Evolutionary conservation across 495 filamentous ascomycete genomes (phyloP).

Genomic region (Podospora pseudocomata): DNA sequence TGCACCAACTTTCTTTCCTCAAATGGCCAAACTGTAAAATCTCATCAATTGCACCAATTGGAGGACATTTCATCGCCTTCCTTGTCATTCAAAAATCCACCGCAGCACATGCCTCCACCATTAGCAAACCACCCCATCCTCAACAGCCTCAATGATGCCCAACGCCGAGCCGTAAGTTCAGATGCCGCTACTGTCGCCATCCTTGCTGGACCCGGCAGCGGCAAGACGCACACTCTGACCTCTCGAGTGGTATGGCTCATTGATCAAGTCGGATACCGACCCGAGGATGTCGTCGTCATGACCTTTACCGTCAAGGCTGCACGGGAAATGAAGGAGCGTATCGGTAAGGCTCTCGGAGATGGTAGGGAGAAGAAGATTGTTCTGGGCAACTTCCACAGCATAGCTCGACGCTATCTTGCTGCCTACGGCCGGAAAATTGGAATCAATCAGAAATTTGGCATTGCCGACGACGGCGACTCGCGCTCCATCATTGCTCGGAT

Average conservation of each 20-base stretch:
- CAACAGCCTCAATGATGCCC: constrained; percentile 75
- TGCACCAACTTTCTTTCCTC: background rate
- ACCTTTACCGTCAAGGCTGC: constrained; percentile 98
- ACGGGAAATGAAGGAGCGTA: constrained; percentile 88
- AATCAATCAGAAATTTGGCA: constrained; percentile 78
- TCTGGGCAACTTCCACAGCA: constrained; percentile 94
- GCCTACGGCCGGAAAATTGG: constrained; percentile 85
- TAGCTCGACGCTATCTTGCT: constrained; percentile 80
- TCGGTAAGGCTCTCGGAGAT: constrained; percentile 73
- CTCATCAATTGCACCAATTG: background rate
- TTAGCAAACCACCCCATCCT: constrained; percentile 40
- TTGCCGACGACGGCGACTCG: constrained; percentile 84
- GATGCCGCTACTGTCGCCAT: constrained; percentile 78
- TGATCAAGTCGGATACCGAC: constrained; percentile 67
- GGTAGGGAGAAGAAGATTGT: constrained; percentile 73
- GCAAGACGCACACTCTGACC: constrained; percentile 96
- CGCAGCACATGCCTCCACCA: constrained; percentile 10
- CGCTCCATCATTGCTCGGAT: constrained; percentile 75
- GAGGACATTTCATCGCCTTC: background rate
- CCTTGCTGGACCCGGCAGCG: constrained; percentile 75
- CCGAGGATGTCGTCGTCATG: constrained; percentile 92
- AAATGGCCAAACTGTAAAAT: background rate
- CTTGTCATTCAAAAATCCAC: background rate
- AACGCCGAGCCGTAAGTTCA: constrained; percentile 80
- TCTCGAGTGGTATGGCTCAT: constrained; percentile 94